Conservation (phyloP, 352 stramenopile species). For the Phytophthora pluvialis region DNA sequence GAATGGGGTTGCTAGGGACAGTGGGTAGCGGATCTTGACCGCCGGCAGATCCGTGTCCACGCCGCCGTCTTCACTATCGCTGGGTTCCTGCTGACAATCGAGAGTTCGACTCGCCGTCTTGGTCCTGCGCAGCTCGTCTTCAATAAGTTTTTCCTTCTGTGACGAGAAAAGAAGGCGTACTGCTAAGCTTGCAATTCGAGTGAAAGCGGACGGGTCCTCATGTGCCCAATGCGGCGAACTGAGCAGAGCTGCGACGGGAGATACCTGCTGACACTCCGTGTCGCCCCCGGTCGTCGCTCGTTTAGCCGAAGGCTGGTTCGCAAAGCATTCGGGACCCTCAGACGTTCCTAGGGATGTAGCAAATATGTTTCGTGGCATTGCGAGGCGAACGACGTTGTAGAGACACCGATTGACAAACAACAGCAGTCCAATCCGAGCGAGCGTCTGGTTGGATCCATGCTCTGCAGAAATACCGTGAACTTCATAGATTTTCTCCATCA, state of each 20-base stretch:
- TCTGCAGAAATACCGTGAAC: slow-evolving; percentile 2
- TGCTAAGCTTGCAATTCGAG: slow-evolving; percentile 15
- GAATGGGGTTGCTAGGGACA: slow-evolving; percentile 16
- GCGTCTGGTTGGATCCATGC: slow-evolving; percentile 7
- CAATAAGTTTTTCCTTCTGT: slow-evolving; percentile 51
- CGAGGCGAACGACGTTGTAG: slow-evolving; percentile 45
- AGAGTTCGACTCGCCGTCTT: slow-evolving; percentile 18
- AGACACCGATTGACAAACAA: slow-evolving; percentile 55
- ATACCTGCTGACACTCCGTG: slow-evolving; percentile 21
- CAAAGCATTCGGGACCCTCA: background rate
- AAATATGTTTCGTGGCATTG: slow-evolving; percentile 36
- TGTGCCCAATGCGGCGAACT: slow-evolving; percentile 35
- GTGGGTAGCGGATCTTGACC: slow-evolving; percentile 27
- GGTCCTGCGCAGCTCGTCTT: slow-evolving; percentile 36
- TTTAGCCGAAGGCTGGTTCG: slow-evolving; percentile 7
- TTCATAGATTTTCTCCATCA: slow-evolving; percentile 26
- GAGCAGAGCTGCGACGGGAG: slow-evolving; percentile 32
- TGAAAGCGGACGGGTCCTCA: slow-evolving; percentile 32
- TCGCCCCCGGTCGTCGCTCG: background rate
- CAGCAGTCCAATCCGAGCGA: slow-evolving; percentile 46
- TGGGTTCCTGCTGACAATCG: slow-evolving; percentile 13
- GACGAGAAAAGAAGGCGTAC: slow-evolving; percentile 37
- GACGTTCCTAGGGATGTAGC: slow-evolving; percentile 18
- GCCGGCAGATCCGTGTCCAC: slow-evolving; percentile 16
- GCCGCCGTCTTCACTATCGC: slow-evolving; percentile 15